Conservation (phyloP, 1,139 yeast species). For the Nadsonia commutata region DNA sequence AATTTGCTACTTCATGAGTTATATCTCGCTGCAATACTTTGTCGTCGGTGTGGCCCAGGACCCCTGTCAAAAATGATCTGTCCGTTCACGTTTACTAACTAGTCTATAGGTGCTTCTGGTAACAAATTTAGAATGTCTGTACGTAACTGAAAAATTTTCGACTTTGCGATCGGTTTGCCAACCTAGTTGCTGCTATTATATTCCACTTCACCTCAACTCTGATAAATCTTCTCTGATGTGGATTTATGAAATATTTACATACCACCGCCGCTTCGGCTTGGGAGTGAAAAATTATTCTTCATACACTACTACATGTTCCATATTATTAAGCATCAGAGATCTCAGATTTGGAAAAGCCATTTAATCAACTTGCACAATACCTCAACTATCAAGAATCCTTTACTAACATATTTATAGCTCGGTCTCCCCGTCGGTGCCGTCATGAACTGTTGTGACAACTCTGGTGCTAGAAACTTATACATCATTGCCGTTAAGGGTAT, state of each 20-base stretch:
- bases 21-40: no score
- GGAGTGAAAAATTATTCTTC: no score
- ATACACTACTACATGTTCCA: not conserved
- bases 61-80: no score
- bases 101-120: conserved; percentile 75
- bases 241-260: no score
- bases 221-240: no score
- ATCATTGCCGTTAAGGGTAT: conserved; percentile 97
- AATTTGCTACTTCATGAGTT: no score
- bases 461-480: conserved; percentile 99
- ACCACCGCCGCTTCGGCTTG: no score
- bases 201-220: no score
- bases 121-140: conserved; percentile 99
- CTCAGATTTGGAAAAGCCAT: not conserved
- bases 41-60: no score
- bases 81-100: not conserved
- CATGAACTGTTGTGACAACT: conserved; percentile 99
- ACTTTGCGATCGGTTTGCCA: no score
- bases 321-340: not conserved
- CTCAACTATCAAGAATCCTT: not conserved
- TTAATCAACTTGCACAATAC: not conserved
- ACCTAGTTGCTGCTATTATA: no score
- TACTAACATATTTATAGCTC: conserved; percentile 33
- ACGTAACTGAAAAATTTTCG: conserved; percentile 30
- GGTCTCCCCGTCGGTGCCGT: conserved; percentile 99